Base-by-base conservation (phyloP, 345 rosid species). In the Moringa oleifera region DNA sequence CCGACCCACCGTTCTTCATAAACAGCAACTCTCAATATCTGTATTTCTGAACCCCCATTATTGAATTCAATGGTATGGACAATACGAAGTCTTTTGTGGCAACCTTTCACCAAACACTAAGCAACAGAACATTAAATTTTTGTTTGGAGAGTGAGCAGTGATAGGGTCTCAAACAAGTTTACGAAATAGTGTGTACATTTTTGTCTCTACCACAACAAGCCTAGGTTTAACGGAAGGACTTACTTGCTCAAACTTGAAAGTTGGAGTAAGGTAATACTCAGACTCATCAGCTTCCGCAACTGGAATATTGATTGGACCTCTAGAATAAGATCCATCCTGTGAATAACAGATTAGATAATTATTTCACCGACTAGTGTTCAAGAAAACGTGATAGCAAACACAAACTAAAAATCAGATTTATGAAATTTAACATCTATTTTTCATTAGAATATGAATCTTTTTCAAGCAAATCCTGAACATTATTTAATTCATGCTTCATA, bases 61-160 rank as follows among this genome's bases (percentile, higher is more conserved):
- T 71, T 74, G 66, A 93, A 90, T 55, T 93, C 94, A 54, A 90
- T 86, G 3, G 95, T 87, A 60, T 93, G 98, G 60, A 89, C 85
- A 66, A 87, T 81, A 10, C 98, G 85, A 23, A 93, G 86, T 78
- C 97, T 84, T 77, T 85, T 93, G 80, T 89, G 97, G 74, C 97
- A 93, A 63, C 98, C 95, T 80, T 90, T 93, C 57, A 93, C 98
- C 85, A 93, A 67, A 73, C 97, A 89, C 97, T 93, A 37, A 58
- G 61, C 36, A 58, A 47, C 51, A 20, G 11, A 45, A 63, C 59
- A 1, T 55, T 41, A 46, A 51, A 57, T 41, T 41, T 41, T 41
- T 41, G 6, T 15, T 15, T 28, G 33, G 33, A 8, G 33, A 8
- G 33, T 3, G 33, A 8, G 33, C 5, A 8, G 33, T 3, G 33